A percentile compares a stretch with the other conserved stretches of the same genome.
These are phyloP conservation scores for Coemansia sp. DNA, from an alignment of 192 early-diverging fungal species.

Conservation along the genomic window DNA sequence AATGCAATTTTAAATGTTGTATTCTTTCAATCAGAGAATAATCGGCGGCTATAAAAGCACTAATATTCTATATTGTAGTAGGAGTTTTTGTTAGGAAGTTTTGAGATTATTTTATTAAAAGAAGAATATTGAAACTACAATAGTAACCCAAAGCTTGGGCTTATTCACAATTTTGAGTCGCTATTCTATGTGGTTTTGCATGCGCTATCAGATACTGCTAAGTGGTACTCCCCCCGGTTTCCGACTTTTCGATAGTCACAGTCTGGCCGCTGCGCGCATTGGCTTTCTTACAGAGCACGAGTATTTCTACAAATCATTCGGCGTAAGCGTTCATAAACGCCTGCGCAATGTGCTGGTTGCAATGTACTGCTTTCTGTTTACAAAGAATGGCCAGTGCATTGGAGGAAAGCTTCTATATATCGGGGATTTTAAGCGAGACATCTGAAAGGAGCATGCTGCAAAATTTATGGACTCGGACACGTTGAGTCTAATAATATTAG, in stretches of 20 bases:
- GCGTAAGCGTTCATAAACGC: background rate
- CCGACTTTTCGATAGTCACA: background rate
- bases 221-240: background rate
- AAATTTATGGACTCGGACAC: background rate
- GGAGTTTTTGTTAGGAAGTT: too few relatives aligned
- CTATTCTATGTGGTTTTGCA: constrained; percentile 11
- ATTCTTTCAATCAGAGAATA: too few relatives aligned
- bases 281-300: background rate
- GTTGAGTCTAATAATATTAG: background rate
- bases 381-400: background rate
- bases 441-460: background rate
- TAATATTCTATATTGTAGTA: too few relatives aligned
- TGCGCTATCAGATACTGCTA: background rate
- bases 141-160: background rate
- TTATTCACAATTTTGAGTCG: constrained; percentile 16
- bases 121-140: too few relatives aligned
- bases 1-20: too few relatives aligned
- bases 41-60: too few relatives aligned
- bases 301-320: background rate
- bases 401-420: background rate
- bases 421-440: background rate
- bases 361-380: background rate
- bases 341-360: background rate
- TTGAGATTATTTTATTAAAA: too few relatives aligned
- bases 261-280: background rate